A percentile compares a stretch with the other conserved stretches of the same genome.
Conservation (phyloP, 2,329 filamentous ascomycete genomes). For the Aschersonia sp. region DNA sequence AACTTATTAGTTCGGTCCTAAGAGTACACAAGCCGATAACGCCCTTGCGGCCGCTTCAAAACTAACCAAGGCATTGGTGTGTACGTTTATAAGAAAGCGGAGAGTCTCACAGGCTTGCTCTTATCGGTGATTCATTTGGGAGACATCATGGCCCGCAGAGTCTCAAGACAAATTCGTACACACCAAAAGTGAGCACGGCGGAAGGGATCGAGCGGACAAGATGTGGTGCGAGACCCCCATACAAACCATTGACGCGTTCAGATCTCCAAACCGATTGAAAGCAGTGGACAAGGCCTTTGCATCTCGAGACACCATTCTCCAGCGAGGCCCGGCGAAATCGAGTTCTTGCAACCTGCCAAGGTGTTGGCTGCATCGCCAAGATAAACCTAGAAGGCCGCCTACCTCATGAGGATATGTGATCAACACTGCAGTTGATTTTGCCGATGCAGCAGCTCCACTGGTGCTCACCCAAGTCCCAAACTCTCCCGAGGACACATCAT, state of each 20-base stretch:
- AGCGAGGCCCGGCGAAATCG: slow-evolving; percentile 63
- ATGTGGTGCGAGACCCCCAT: slow-evolving; percentile 56
- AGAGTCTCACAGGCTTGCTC: too few species aligned
- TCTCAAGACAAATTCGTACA: slow-evolving; percentile 24
- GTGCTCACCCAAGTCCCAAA: slow-evolving; percentile 60
- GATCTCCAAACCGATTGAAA: slow-evolving; percentile 52
- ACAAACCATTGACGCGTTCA: slow-evolving; percentile 52
- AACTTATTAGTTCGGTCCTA: too few species aligned
- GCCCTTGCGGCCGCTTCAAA: too few species aligned
- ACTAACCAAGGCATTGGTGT: too few species aligned
- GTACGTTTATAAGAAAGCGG: too few species aligned
- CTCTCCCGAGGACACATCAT: slow-evolving; percentile 50
- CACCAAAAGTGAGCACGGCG: slow-evolving; percentile 61
- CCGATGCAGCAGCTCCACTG: slow-evolving; percentile 58
- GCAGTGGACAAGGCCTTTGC: slow-evolving; percentile 52
- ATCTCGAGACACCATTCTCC: slow-evolving; percentile 45
- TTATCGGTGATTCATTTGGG: too few species aligned
- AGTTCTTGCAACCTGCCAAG: slow-evolving; percentile 24
- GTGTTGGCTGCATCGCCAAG: too few species aligned
- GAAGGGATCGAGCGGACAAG: slow-evolving; percentile 57
- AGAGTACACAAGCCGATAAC: too few species aligned
- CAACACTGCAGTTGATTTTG: slow-evolving; percentile 66
- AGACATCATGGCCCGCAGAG: background rate
- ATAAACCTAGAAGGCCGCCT: background rate
- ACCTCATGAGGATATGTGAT: slow-evolving; percentile 79